phyloP scores from a whole-genome alignment of 495 filamentous ascomycete genomes.

The Hamigera avellanea region DNA sequence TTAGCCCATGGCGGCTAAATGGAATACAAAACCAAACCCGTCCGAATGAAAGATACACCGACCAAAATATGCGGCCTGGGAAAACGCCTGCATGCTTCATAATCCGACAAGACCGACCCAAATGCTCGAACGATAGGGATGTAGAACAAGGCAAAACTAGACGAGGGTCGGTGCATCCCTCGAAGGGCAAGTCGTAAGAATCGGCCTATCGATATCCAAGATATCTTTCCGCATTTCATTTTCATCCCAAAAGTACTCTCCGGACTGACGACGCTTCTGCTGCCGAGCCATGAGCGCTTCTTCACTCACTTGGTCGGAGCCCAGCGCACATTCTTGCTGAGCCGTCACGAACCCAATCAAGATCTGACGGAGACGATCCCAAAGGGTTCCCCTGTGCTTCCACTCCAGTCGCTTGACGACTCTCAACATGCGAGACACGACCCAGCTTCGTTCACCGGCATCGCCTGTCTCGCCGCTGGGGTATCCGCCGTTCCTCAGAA shows the following conservation, averaged over 20 bases:
- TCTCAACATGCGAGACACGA: constrained; percentile 18
- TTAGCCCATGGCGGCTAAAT: no score
- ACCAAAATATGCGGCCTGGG: no score
- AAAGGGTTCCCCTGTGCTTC: constrained; percentile 15
- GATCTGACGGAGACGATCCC: constrained; percentile 14
- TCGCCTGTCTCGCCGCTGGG: constrained; percentile 5
- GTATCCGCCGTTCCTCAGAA: constrained; percentile 15
- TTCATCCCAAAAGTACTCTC: constrained; percentile 15
- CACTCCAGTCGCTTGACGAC: constrained; percentile 18
- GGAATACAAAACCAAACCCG: no score
- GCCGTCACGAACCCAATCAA: constrained; percentile 13
- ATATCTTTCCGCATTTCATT: constrained; percentile 15
- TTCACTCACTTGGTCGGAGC: constrained; percentile 10
- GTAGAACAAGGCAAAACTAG: no score
- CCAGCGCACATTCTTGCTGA: constrained; percentile 17
- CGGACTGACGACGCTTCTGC: constrained; percentile 2
- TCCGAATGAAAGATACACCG: no score
- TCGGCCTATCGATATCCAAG: constrained; percentile 4
- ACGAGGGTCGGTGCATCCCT: background rate
- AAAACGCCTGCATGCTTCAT: no score
- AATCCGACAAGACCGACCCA: no score
- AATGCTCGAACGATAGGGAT: no score
- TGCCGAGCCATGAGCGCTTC: constrained; percentile 12
- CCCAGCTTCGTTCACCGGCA: constrained; percentile 14
- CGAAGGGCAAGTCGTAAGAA: constrained; percentile 1